Evolutionary conservation across 768 basidiomycete genomes (phyloP), one percentile per base, ranked within the genome.

Genomic region (Exsudoporus frostii): DNA sequence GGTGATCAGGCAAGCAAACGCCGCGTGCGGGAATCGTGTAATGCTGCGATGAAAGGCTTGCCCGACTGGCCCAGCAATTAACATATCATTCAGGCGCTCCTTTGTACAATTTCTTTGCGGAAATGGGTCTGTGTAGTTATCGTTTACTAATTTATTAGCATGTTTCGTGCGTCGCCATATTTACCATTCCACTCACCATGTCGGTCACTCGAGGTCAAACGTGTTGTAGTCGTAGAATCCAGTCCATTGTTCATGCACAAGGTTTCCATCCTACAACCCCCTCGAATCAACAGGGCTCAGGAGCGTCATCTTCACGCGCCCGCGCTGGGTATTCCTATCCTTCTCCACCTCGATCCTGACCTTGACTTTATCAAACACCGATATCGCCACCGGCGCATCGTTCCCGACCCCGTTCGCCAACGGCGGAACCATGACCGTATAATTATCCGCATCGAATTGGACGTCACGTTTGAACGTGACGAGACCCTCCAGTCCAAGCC

Each of bases 281-380:
- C 58, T 65, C 6, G 80, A 79, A 71, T 90, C 82, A 20, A 90
- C 73, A 7, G 88, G 90, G 46, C 79, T 72, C 11, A 84, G 75
- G 27, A 93, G 76, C 7, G 79, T 81, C 90, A 92, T 92, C 72
- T 86, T 91, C 7, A 96, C 92, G 57, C 85, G 85, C 10, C 91
- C 92, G 55, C 93, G 76, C 64, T 95, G 92, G 17, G 94, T 97
- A 58, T 94, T 95, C 64, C 81, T 88, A 64, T 97, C 96, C 77
- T 93, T 97, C 70, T 96, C 94, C 7, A 98, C 91, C 54, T 86
- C 83, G 38, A 99, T 89, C 59, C 83, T 80, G n/a, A 98, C 95
- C 29, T 71, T 78, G 42, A 98, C 91, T 71, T 94, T 93, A 74
- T 97, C 94, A 65, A 99, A 98, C 22, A 98, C 92, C 0, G 91